Percentiles rank a stretch among this genome's conserved stretches.
Conservation (phyloP, 345 rosid genomes). For the Camelina hispida region DNA sequence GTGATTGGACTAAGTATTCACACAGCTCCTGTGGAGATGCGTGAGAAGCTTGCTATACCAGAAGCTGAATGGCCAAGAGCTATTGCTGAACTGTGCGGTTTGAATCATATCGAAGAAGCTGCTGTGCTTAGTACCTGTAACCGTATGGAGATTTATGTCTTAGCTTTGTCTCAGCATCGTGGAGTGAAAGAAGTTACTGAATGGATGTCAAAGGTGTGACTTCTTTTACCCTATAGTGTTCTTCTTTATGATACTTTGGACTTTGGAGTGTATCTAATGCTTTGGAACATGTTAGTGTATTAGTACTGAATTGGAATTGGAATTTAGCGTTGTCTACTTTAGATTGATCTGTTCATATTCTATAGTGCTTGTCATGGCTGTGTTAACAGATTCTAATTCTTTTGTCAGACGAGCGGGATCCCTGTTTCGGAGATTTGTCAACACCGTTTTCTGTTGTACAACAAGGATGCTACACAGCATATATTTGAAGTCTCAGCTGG, state of each 20-base stretch:
- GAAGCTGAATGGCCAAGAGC: constrained; percentile 90
- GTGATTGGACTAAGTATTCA: constrained; percentile 81
- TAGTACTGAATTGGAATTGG: not conserved
- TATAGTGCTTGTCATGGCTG: not conserved
- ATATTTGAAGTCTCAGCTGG: constrained; percentile 95
- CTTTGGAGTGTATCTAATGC: constrained; percentile 1
- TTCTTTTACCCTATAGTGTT: not conserved
- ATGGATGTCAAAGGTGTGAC: constrained; percentile 85
- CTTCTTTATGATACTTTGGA: not conserved
- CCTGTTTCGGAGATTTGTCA: constrained; percentile 68
- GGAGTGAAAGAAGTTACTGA: constrained; percentile 88
- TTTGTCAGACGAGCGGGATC: constrained; percentile 75
- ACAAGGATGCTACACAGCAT: constrained; percentile 89
- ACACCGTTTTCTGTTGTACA: constrained; percentile 80
- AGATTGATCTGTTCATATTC: not conserved
- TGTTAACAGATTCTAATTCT: constrained; percentile 18
- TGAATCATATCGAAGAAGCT: constrained; percentile 92
- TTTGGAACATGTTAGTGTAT: not conserved
- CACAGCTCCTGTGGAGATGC: constrained; percentile 81
- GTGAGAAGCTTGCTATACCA: constrained; percentile 80
- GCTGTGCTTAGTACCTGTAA: constrained; percentile 87
- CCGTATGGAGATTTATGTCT: constrained; percentile 79
- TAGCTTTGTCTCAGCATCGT: constrained; percentile 78
- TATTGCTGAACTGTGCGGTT: constrained; percentile 74
- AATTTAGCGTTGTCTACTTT: not conserved